Evolutionary conservation across 108 stramenopile genomes (phyloP), one percentile per base, ranked within the genome.

Genomic region (Pseudonitzschia multiseries): DNA sequence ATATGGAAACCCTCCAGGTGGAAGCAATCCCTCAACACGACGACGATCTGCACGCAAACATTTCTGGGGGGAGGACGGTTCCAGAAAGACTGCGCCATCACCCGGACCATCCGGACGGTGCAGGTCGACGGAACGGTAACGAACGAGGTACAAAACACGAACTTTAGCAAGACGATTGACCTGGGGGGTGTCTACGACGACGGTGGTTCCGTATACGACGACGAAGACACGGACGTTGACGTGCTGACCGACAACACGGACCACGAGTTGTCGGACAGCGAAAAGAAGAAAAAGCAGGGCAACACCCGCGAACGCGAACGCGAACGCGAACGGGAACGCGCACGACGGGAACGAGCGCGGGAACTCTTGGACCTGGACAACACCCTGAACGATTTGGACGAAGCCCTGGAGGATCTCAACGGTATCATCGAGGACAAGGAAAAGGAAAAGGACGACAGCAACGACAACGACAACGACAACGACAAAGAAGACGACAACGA

Each of bases 1-100:
- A 75, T 92, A 10, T 89, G 67, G 66, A 79, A 78, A 5, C 90
- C 90, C 1, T 76, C 87, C 21, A 13, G 22, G 26, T 56, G 54
- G 54, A 24, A 56, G 54, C 54, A 56, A 26, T 56, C 54, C 26
- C 54, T 56, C 22, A 56, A 56, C 26, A 56, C n/a, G 24, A 56
- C 54, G 5, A 20, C 54, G 1, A 26, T 26, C 5, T 56, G 54
- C 54, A 2, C 2, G 20, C 54, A 56, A 24, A 56, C 2, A 10
- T 56, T 56, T 20, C 13, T 56, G 54, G 54, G 54, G 0, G 24
- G 24, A 0, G 54, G 54, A 26, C 12, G 24, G 24, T 56, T 24
- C 54, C n/a, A 10, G 24, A 56, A 56, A 10, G 54, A 56, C 2
- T 56, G 54, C 54, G 54, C 12, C 4, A 20, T 56, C 21, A 26